Evolutionary conservation across 2,329 filamentous ascomycete genomes (phyloP).

Genomic region (Chaetomiaceae sp.): DNA sequence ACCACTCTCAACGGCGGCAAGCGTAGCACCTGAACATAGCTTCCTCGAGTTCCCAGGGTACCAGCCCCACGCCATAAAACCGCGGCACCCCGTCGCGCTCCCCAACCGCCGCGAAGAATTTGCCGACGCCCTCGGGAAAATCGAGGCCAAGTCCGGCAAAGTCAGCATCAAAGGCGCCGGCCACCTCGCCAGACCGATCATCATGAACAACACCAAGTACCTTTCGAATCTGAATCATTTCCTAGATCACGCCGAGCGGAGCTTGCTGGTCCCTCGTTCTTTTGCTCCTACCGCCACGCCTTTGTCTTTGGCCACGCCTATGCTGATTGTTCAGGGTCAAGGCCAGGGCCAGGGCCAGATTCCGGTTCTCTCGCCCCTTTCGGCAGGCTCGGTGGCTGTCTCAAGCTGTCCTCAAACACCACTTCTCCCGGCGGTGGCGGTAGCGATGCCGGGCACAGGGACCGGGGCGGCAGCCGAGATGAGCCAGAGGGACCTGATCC

Average conservation of each 20-base stretch:
- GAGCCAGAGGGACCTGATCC: constrained; percentile 1
- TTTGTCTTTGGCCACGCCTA: too few species aligned
- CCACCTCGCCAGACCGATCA: constrained; percentile 6
- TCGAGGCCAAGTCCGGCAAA: background rate
- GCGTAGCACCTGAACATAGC: background rate
- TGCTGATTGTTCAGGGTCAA: too few species aligned
- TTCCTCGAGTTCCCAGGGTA: constrained; percentile 7
- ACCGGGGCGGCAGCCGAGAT: background rate
- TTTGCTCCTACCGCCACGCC: too few species aligned
- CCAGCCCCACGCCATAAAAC: background rate
- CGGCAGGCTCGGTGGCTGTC: too few species aligned
- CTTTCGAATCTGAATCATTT: background rate
- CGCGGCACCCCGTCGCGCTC: background rate
- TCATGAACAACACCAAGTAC: background rate
- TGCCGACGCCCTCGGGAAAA: constrained; percentile 2
- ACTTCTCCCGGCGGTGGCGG: too few species aligned
- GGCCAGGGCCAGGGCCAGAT: background rate
- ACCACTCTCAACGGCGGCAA: background rate
- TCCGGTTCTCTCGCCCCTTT: too few species aligned
- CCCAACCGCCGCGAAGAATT: constrained; percentile 8
- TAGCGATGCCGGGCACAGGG: too few species aligned
- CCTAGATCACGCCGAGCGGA: background rate
- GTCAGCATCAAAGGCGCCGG: constrained; percentile 11
- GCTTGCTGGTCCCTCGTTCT: background rate
- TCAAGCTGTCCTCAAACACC: too few species aligned